Evolutionary conservation across 352 stramenopile genomes (phyloP), one percentile per base, ranked within the genome.

Genomic region (Phytophthora hybrid): DNA sequence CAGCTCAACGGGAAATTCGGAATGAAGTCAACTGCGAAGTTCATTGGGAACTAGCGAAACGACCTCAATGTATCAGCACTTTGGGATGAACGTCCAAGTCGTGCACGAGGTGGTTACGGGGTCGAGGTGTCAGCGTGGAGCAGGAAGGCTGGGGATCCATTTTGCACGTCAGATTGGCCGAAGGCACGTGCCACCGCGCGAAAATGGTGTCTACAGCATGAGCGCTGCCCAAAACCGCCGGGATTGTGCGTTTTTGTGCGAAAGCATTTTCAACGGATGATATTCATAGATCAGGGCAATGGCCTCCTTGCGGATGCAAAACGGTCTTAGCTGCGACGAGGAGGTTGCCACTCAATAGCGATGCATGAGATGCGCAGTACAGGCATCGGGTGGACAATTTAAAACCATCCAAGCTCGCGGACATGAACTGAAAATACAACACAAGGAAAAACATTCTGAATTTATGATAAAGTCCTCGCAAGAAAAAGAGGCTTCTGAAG

Each of bases 21-120:
- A 59, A 59, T 59, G 53, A 59, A 26, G 53, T 59, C 44, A 44
- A 44, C 37, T 16, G 9, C 37, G 19, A 51, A 51, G 44, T 21
- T 19, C 41, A 21, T 51, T 51, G 44, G 44, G 44, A 21, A 51
- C 44, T n/a, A 21, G 14, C 53, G 53, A 59, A 59, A 59, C 53
- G 23, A 44, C 53, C 23, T 59, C n/a, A n/a, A n/a, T n/a, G n/a
- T n/a, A n/a, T n/a, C 9, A 23, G 26, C 14, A n/a, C 52, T 23
- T 14, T 32, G 47, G 29, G 53, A 39, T 10, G 26, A 39, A 44
- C 53, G 14, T 14, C 53, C 14, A 59, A 21, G 53, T 59, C 26
- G 53, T 10, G 53, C 26, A 39, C 29, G 29, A 31, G 26, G 53
- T 59, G 53, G 53, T 59, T 59, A 44, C 53, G 14, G 49, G 10